Evolutionary conservation across 257 asterid species (phyloP).

Genomic region (Linderniella brevidens): DNA sequence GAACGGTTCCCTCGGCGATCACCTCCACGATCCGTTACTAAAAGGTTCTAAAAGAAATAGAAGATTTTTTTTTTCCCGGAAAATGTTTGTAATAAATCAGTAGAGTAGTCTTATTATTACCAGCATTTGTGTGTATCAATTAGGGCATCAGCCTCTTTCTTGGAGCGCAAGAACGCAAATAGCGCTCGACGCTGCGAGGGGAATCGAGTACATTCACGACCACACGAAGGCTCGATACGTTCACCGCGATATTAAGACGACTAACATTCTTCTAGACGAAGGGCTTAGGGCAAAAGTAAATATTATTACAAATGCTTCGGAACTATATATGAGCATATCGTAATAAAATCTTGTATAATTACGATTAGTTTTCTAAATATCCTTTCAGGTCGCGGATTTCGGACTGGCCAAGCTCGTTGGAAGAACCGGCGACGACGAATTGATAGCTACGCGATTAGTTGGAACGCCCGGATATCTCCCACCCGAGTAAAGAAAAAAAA

Average conservation of each 20-base stretch:
- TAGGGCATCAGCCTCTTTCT: constrained; percentile 67
- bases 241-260: constrained; percentile 76
- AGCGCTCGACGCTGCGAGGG: constrained; percentile 67
- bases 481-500: constrained; percentile 75
- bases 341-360: no score
- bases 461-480: constrained; percentile 95
- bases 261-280: constrained; percentile 61
- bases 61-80: background rate
- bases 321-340: no score
- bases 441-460: constrained; percentile 53
- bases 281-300: constrained; percentile 79
- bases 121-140: constrained; percentile 9
- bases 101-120: constrained; percentile 4
- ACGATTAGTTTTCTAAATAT: background rate
- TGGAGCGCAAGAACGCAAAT: constrained; percentile 77
- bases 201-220: constrained; percentile 79
- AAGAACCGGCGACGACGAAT: constrained; percentile 51
- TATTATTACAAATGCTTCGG: background rate
- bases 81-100: background rate
- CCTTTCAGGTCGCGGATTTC: constrained; percentile 64
- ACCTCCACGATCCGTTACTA: constrained; percentile 56
- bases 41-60: constrained; percentile 56
- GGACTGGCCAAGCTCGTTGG: constrained; percentile 79
- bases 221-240: constrained; percentile 64
- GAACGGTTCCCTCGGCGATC: constrained; percentile 63